Evolutionary conservation across 345 rosid species (phyloP).

Genomic region (Ceriops decandra): DNA sequence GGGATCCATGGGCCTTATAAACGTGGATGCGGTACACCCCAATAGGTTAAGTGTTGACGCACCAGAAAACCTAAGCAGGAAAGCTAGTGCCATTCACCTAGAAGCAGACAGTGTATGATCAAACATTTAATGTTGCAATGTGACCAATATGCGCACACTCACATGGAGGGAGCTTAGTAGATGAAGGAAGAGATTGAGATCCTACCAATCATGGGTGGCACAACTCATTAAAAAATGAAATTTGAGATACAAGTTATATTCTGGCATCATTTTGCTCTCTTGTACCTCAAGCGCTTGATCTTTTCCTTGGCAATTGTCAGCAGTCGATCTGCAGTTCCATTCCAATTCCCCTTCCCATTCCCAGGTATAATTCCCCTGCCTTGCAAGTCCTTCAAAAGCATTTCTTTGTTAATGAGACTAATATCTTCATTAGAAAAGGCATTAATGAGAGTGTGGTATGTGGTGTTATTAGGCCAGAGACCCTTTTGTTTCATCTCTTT

Average conservation of each 20-base stretch:
- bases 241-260: not conserved
- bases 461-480: slow-evolving; percentile 61
- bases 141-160: not conserved
- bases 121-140: not conserved
- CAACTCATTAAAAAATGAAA: not conserved
- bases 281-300: slow-evolving; percentile 40
- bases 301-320: slow-evolving; percentile 42
- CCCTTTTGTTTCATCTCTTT: slow-evolving; percentile 67
- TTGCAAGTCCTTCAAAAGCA: slow-evolving; percentile 55
- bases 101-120: too few relatives aligned
- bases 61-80: too few relatives aligned
- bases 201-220: slow-evolving; percentile 5
- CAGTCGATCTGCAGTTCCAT: slow-evolving; percentile 30
- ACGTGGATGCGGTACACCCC: too few relatives aligned
- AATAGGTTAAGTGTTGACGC: too few relatives aligned
- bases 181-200: not conserved
- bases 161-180: not conserved
- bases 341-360: slow-evolving; percentile 21
- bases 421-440: slow-evolving; percentile 37
- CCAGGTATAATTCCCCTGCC: slow-evolving; percentile 50
- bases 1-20: too few relatives aligned
- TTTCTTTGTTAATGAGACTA: slow-evolving; percentile 27
- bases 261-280: slow-evolving; percentile 32
- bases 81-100: too few relatives aligned
- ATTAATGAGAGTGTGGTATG: slow-evolving; percentile 52